These are phyloP conservation scores for Tulasnella sp. DNA, from an alignment of 768 basidiomycete species.

Conservation along the genomic window DNA sequence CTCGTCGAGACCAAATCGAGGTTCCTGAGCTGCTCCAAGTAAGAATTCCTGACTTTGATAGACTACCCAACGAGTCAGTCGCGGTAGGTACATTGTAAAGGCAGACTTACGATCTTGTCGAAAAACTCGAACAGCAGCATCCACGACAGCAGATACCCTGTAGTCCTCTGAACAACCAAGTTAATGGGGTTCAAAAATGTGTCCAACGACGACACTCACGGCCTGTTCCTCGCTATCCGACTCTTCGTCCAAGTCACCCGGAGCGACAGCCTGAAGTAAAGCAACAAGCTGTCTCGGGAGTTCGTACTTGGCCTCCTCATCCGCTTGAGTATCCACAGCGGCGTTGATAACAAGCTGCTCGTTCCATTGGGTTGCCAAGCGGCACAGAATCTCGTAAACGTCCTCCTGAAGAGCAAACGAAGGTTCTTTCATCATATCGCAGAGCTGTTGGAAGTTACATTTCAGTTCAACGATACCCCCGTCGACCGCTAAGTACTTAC, in stretches of 20 bases:
- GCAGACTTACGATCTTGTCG: slow-evolving; percentile 56
- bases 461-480: neutral
- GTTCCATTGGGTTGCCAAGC: slow-evolving; percentile 60
- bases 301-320: slow-evolving; percentile 37
- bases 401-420: slow-evolving; percentile 58
- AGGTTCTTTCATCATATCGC: slow-evolving; percentile 57
- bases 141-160: slow-evolving; percentile 73
- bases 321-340: slow-evolving; percentile 64
- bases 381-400: slow-evolving; percentile 58
- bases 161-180: slow-evolving; percentile 30
- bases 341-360: slow-evolving; percentile 79
- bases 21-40: slow-evolving; percentile 74
- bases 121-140: slow-evolving; percentile 83
- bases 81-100: slow-evolving; percentile 9
- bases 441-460: slow-evolving; percentile 43
- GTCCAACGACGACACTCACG: slow-evolving; percentile 24
- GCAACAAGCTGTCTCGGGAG: slow-evolving; percentile 57
- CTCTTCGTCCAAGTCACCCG: slow-evolving; percentile 30
- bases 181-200: neutral
- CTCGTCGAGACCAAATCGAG: slow-evolving; percentile 46
- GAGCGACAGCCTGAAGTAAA: slow-evolving; percentile 39
- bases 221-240: slow-evolving; percentile 29
- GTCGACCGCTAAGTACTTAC: neutral
- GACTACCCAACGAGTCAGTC: slow-evolving; percentile 40
- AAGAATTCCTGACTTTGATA: slow-evolving; percentile 69